Percentiles rank a stretch among this genome's conserved stretches.
Conservation (phyloP, 352 stramenopile genomes). For the Phytophthora boehmeriae region DNA sequence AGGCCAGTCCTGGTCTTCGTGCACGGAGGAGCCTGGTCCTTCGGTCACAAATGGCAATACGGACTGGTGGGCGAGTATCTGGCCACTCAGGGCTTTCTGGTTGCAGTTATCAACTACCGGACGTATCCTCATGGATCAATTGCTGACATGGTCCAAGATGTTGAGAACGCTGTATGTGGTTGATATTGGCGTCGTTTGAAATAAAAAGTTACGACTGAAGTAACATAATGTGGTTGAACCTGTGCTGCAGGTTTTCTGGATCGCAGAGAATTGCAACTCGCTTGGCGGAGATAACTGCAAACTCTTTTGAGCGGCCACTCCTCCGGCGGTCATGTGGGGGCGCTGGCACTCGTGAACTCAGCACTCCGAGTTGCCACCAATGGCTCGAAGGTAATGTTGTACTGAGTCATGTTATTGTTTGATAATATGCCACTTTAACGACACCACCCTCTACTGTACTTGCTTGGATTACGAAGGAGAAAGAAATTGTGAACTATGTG, state of each 20-base stretch:
- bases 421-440: neutral
- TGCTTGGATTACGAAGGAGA: conserved; percentile 17
- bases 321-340: conserved; percentile 61
- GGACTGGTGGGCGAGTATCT: conserved; percentile 68
- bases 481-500: conserved; percentile 43
- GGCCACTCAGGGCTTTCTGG: conserved; percentile 63
- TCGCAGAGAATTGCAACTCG: conserved; percentile 44
- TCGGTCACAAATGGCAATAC: conserved; percentile 84
- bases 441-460: neutral
- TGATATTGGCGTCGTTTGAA: neutral
- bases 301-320: conserved; percentile 75
- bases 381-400: conserved; percentile 16
- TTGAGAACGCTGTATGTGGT: conserved; percentile 66
- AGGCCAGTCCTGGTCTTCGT: conserved; percentile 91
- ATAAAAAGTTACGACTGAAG: conserved; percentile 5
- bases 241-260: conserved; percentile 56
- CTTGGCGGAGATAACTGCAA: conserved; percentile 55
- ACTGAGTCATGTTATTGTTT: neutral
- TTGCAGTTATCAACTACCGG: conserved; percentile 90
- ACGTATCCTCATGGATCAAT: conserved; percentile 89
- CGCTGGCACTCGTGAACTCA: conserved; percentile 62
- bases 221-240: neutral
- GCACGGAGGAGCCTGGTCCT: conserved; percentile 89
- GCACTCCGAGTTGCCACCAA: conserved; percentile 41
- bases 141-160: conserved; percentile 89